phyloP scores from a whole-genome alignment of 2,329 filamentous ascomycete species.

The Colletotrichum camelliae region DNA sequence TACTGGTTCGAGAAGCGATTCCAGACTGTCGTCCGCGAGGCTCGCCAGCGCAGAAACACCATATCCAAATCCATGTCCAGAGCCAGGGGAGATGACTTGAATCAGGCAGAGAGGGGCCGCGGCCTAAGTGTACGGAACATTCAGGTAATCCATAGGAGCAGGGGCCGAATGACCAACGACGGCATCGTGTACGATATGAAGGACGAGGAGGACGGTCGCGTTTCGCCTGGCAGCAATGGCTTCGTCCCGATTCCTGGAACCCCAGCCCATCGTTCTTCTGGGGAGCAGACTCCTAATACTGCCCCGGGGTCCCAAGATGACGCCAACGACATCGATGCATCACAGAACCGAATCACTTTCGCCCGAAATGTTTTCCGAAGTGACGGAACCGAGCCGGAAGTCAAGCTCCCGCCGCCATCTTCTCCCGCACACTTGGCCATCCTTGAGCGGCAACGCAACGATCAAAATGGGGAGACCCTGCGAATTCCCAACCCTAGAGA shows the following conservation, averaged over 20 bases:
- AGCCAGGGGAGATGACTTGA: slow-evolving; percentile 43
- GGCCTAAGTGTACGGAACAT: slow-evolving; percentile 63
- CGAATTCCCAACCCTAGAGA: slow-evolving; percentile 93
- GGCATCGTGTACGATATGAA: slow-evolving; percentile 55
- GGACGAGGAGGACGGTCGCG: slow-evolving; percentile 32
- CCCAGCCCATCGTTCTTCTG: neutral
- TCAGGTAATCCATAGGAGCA: slow-evolving; percentile 65
- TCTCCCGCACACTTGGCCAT: slow-evolving; percentile 85
- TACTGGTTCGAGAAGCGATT: slow-evolving; percentile 99
- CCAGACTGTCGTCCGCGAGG: slow-evolving; percentile 79
- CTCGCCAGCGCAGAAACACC: slow-evolving; percentile 68
- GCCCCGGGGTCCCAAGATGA: neutral
- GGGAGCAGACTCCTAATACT: slow-evolving; percentile 7
- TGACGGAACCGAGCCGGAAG: slow-evolving; percentile 57
- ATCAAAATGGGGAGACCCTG: slow-evolving; percentile 73
- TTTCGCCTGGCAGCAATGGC: slow-evolving; percentile 22
- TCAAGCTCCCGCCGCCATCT: slow-evolving; percentile 56
- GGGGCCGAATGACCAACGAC: slow-evolving; percentile 65
- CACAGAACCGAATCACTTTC: slow-evolving; percentile 63
- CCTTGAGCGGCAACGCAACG: slow-evolving; percentile 80
- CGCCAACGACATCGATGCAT: neutral
- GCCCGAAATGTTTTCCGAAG: slow-evolving; percentile 69
- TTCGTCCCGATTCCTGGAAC: slow-evolving; percentile 7
- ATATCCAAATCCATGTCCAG: slow-evolving; percentile 66
- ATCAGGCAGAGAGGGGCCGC: slow-evolving; percentile 60